Evolutionary conservation across 176 grass and related monocot species (phyloP), one percentile per base, ranked within the genome.

Genomic region (Lolium perenne): DNA sequence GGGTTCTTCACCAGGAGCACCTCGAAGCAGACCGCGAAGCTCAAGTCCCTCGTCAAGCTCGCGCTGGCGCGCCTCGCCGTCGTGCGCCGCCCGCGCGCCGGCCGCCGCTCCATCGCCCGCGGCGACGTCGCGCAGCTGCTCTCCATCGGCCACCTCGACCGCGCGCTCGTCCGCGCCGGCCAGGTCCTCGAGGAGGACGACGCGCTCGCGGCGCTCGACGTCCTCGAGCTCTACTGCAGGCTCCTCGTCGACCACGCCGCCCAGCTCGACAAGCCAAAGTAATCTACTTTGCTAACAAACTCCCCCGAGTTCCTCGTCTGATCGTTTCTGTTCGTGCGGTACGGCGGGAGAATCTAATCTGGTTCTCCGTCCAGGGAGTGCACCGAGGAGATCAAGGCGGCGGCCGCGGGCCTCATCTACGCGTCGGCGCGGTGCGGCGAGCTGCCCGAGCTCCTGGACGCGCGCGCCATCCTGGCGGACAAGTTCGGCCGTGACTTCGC

Each of bases 401-500:
- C 91, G 49, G 74, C 66, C 41, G 87, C 87, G 38, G 87, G 91
- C 20, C 68, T 92, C 40, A 76, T 92, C 8, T 92, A 86, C 68
- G 91, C 91, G 8, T 72, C 86, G 59, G 87, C 84, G 59, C 40
- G 87, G 26, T 83, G 80, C 84, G 91, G 87, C 55, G 91, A 92
- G 17, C 66, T 92, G 11, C 91, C 91, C 50, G 91, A 92, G 91
- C 87, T 92, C 80, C 74, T 86, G 20, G 84, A 86, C 58, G 87
- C 83, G 75, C 80, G 91, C 49, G 51, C 54, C 74, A 89, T 92
- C 79, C 68, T 92, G 8, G 87, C 84, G 2, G 79, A 78, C 84
- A 92, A 89, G 80, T 89, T 92, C 67, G 91, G 87, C 83, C 80
- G 76, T n/a, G 87, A 89, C 20, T 89, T 92, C 75, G 56, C 80